A percentile compares a stretch with the other conserved stretches of the same genome.
Evolutionary conservation across 148 eudicot species (phyloP).

Genomic region (Hydrangea macrophylla): DNA sequence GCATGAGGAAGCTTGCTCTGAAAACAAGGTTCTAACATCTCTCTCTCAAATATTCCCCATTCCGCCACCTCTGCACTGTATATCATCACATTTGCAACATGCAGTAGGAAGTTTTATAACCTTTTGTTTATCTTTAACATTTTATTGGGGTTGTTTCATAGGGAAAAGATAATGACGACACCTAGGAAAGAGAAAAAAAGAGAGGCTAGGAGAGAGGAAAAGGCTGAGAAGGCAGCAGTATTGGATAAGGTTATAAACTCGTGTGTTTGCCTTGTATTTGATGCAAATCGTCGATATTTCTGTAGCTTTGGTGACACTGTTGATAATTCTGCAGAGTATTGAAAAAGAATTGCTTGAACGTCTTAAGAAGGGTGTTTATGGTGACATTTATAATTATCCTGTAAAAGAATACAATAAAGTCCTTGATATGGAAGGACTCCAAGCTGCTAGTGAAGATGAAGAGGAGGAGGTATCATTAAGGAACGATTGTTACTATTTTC

Average conservation of each 20-base stretch:
- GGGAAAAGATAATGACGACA: slow-evolving; percentile 82
- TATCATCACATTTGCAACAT: neutral
- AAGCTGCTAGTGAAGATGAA: slow-evolving; percentile 44
- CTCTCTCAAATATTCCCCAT: neutral
- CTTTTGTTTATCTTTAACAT: neutral
- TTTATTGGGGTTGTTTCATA: slow-evolving; percentile 19
- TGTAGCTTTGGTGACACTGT: neutral
- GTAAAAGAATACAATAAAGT: slow-evolving; percentile 31
- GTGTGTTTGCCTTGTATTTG: neutral
- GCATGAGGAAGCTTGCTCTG: slow-evolving; percentile 90
- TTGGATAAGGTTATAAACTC: slow-evolving; percentile 51
- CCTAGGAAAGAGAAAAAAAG: slow-evolving; percentile 77
- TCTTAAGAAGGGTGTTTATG: slow-evolving; percentile 63
- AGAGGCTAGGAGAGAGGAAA: slow-evolving; percentile 73
- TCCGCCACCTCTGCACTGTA: neutral
- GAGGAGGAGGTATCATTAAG: slow-evolving; percentile 40
- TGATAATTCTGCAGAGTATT: slow-evolving; percentile 55
- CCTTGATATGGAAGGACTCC: slow-evolving; percentile 33
- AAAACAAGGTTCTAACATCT: slow-evolving; percentile 61
- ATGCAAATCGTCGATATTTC: neutral
- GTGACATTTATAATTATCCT: slow-evolving; percentile 59
- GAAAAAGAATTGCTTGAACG: slow-evolving; percentile 85
- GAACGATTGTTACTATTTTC: neutral
- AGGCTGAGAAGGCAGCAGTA: slow-evolving; percentile 82
- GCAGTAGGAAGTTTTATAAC: neutral